phyloP scores from a whole-genome alignment of 2,329 filamentous ascomycete genomes.

The Diplodia seriata region DNA sequence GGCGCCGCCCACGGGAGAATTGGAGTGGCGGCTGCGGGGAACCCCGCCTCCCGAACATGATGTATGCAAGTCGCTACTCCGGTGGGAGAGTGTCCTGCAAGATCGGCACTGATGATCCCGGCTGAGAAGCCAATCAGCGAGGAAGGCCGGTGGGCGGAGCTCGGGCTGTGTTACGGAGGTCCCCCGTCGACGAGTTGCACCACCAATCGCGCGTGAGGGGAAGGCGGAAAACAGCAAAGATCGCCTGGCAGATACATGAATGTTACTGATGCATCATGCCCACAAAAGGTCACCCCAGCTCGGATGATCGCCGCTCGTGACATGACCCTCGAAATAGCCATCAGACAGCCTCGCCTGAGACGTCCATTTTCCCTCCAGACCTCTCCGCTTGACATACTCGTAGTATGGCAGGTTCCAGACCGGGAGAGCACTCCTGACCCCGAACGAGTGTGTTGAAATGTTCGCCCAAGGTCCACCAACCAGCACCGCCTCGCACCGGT shows the following conservation, averaged over 20 bases:
- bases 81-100: neutral
- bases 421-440: conserved; percentile 35
- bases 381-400: conserved; percentile 43
- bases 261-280: neutral
- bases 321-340: conserved; percentile 34
- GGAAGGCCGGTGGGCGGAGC: neutral
- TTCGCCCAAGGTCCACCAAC: conserved; percentile 50
- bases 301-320: conserved; percentile 37
- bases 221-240: neutral
- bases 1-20: too few species aligned
- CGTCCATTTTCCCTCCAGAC: conserved; percentile 37
- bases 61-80: too few species aligned
- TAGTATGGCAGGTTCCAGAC: conserved; percentile 43
- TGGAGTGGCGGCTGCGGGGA: neutral
- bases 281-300: conserved; percentile 46
- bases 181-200: neutral
- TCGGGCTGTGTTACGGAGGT: conserved; percentile 8
- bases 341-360: conserved; percentile 34
- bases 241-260: neutral
- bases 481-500: conserved; percentile 51
- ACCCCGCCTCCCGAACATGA: neutral
- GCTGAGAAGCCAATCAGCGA: too few species aligned
- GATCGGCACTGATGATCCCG: neutral
- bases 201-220: neutral
- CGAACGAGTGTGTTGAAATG: conserved; percentile 41